Conservation (phyloP, 2,329 filamentous ascomycete species). For the Eurotiales sp. region DNA sequence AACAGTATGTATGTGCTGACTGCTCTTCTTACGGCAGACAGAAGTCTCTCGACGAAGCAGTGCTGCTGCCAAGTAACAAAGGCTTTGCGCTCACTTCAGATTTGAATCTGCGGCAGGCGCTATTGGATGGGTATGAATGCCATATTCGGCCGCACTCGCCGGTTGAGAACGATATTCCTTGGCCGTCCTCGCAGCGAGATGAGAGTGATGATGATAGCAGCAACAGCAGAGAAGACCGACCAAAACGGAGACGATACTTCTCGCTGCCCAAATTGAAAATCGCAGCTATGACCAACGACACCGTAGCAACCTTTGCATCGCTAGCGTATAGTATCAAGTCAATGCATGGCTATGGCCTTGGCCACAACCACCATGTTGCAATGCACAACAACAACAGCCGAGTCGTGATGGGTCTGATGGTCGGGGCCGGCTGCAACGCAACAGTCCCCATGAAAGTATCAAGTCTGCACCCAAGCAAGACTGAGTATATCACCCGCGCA, state of each 20-base stretch:
- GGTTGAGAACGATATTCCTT: slow-evolving; percentile 10
- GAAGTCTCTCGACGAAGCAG: slow-evolving; percentile 48
- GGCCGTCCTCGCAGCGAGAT: too few relatives aligned
- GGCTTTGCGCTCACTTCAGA: slow-evolving; percentile 42
- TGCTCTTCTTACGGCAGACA: slow-evolving; percentile 40
- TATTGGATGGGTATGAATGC: slow-evolving; percentile 37
- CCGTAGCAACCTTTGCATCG: slow-evolving; percentile 72
- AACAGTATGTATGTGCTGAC: background rate
- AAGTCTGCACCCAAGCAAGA: slow-evolving; percentile 59
- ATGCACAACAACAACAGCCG: slow-evolving; percentile 56
- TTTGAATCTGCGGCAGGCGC: slow-evolving; percentile 30
- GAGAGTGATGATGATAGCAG: background rate
- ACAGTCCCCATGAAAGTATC: slow-evolving; percentile 65
- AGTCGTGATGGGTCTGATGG: slow-evolving; percentile 71
- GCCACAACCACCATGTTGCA: too few relatives aligned
- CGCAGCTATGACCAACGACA: slow-evolving; percentile 72
- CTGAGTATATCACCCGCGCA: slow-evolving; percentile 23
- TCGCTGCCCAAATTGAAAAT: slow-evolving; percentile 62
- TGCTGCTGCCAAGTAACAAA: slow-evolving; percentile 51
- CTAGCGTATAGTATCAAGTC: slow-evolving; percentile 58
- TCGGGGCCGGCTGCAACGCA: slow-evolving; percentile 73
- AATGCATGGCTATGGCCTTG: too few relatives aligned
- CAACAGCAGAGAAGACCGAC: too few relatives aligned
- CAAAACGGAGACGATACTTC: slow-evolving; percentile 28
- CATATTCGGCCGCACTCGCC: slow-evolving; percentile 36